Percentiles rank a stretch among this genome's conserved stretches.
These are phyloP conservation scores for Echinochloa phyllopogon DNA, from an alignment of 176 grass and related monocot species.

Conservation along the genomic window DNA sequence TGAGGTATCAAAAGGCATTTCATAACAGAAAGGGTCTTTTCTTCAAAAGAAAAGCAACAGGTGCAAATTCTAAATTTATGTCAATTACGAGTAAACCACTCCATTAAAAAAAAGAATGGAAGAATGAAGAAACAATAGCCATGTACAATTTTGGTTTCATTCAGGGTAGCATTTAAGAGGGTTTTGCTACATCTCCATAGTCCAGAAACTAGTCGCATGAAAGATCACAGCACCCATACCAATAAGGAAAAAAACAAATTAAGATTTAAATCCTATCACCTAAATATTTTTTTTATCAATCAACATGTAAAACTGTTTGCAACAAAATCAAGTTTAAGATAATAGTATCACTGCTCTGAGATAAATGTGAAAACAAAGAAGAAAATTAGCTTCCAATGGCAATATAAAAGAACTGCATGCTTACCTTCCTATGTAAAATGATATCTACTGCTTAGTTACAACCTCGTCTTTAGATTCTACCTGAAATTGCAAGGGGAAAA, in stretches of 20 bases:
- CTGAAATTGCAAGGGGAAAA: conserved; percentile 46
- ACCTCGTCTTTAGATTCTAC: conserved; percentile 70
- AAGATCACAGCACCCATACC: background rate
- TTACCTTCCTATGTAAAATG: conserved; percentile 48
- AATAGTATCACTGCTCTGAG: background rate
- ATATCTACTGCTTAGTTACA: conserved; percentile 42
- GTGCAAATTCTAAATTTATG: background rate
- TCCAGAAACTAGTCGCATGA: background rate
- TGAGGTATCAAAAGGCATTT: background rate
- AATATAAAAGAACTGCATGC: conserved; percentile 22
- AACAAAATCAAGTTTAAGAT: background rate
- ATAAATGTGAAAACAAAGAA: background rate
- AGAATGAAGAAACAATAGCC: background rate
- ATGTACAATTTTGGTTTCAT: background rate
- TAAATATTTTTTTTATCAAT: background rate
- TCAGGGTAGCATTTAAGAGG: background rate
- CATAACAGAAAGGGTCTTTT: background rate
- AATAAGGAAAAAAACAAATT: background rate
- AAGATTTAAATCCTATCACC: conserved; percentile 15
- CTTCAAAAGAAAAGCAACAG: background rate
- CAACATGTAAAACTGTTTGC: background rate
- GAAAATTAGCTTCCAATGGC: background rate
- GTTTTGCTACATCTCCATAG: background rate
- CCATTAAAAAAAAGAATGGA: background rate
- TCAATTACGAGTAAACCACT: background rate